phyloP scores from a whole-genome alignment of 2,329 filamentous ascomycete genomes.

The Colletotrichum sp. region DNA sequence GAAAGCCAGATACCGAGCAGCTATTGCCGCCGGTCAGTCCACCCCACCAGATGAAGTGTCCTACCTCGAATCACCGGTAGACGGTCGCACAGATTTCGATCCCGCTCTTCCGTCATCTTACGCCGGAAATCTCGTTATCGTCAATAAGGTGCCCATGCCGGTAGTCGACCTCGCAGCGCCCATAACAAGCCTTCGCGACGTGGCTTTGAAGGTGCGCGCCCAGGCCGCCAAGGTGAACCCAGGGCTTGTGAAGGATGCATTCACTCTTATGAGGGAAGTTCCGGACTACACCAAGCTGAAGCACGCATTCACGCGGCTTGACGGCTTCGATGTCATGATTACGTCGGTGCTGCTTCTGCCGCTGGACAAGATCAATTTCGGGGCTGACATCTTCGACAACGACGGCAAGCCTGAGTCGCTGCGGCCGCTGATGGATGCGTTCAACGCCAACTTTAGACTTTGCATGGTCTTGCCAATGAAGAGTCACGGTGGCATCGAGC shows the following conservation, averaged over 20 bases:
- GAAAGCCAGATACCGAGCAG: slow-evolving; percentile 37
- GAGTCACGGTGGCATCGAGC: slow-evolving; percentile 31
- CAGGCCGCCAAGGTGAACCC: slow-evolving; percentile 29
- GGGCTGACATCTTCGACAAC: slow-evolving; percentile 29
- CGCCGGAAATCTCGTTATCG: slow-evolving; percentile 32
- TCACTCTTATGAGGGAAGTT: slow-evolving; percentile 29
- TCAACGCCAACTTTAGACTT: slow-evolving; percentile 28
- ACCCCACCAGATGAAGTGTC: slow-evolving; percentile 28
- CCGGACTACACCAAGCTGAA: slow-evolving; percentile 28
- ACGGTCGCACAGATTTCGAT: slow-evolving; percentile 34
- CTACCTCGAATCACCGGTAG: slow-evolving; percentile 38
- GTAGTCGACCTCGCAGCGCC: slow-evolving; percentile 31
- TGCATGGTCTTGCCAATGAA: slow-evolving; percentile 32
- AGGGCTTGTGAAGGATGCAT: slow-evolving; percentile 31
- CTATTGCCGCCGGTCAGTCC: slow-evolving; percentile 23
- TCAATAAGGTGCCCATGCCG: slow-evolving; percentile 29
- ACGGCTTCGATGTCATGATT: slow-evolving; percentile 32
- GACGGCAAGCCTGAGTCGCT: slow-evolving; percentile 29
- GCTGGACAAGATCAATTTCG: slow-evolving; percentile 31
- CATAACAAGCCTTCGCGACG: slow-evolving; percentile 26
- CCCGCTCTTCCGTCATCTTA: slow-evolving; percentile 31
- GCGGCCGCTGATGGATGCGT: slow-evolving; percentile 31
- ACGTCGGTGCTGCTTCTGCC: slow-evolving; percentile 35
- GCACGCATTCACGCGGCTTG: slow-evolving; percentile 29
- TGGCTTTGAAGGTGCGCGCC: slow-evolving; percentile 29